Evolutionary conservation across 163 green algal species (phyloP), one percentile per base, ranked within the genome.

Genomic region (Scenedesmus sp.): DNA sequence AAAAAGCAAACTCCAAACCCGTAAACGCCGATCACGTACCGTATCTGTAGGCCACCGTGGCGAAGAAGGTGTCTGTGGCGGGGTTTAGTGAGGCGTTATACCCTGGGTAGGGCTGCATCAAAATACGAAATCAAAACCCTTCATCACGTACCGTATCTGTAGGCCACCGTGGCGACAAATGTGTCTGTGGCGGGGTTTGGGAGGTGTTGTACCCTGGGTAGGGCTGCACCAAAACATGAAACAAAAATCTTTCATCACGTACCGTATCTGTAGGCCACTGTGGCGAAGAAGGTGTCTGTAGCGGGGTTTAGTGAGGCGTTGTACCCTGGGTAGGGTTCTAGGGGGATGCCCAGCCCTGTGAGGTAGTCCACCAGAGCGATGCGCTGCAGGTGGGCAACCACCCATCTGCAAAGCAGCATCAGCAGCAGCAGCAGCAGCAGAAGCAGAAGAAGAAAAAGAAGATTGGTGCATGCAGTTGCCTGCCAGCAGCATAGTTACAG

Each of bases 221-320:
- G n/a, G n/a, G n/a, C n/a, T n/a, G n/a, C n/a, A n/a, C n/a, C n/a
- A n/a, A n/a, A n/a, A n/a, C n/a, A n/a, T n/a, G n/a, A n/a, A n/a
- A n/a, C n/a, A n/a, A n/a, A n/a, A n/a, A n/a, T n/a, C n/a, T 79
- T n/a, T 52, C 18, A 83, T 6, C 74, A 60, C 77, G 34, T 34
- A 70, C 88, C 74, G n/a, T 87, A 92, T 10, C 88, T 59, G 55
- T 92, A 92, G n/a, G 88, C 60, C 60, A 87, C 88, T 20, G 82
- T 92, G 9, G 79, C 59, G 77, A 92, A 92, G 26, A 92, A 88
- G 9, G 55, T 88, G 82, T 92, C 88, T 2, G 59, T 64, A 7
- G 59, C 16, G 81, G 88, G 81, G 62, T 92, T 88, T 0, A 88
- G 2, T 0, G n/a, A 73, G 3, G 23, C 81, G n/a, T 92, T 92